These are phyloP conservation scores for Irpex sp. DNA, from an alignment of 1,284 basidiomycete species.

Conservation along the genomic window DNA sequence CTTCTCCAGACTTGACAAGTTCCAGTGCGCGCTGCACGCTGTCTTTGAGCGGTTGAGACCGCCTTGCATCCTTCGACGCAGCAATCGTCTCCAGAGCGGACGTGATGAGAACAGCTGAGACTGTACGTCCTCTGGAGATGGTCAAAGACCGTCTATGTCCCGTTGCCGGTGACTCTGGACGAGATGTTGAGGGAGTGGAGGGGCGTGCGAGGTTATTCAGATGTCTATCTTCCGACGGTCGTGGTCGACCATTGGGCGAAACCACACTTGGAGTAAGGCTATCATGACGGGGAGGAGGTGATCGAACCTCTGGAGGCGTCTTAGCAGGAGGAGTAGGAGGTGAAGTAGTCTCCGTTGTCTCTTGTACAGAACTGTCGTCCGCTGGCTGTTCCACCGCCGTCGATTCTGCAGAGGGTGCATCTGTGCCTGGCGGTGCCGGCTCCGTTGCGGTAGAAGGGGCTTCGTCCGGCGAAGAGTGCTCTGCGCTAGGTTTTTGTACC, in stretches of 20 bases:
- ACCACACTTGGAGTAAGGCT: slow-evolving; percentile 8
- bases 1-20: slow-evolving; percentile 69
- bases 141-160: slow-evolving; percentile 60
- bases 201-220: slow-evolving; percentile 16
- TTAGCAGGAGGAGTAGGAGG: slow-evolving; percentile 26
- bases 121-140: slow-evolving; percentile 62
- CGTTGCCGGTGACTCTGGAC: slow-evolving; percentile 18
- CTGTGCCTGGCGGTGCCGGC: slow-evolving; percentile 2
- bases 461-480: background rate
- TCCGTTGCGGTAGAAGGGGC: background rate
- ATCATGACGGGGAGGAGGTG: slow-evolving; percentile 19
- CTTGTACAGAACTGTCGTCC: background rate
- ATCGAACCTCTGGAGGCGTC: slow-evolving; percentile 14
- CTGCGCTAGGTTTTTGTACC: background rate
- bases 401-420: background rate
- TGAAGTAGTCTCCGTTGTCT: background rate
- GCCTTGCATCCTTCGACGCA: slow-evolving; percentile 85
- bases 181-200: slow-evolving; percentile 11
- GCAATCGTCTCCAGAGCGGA: slow-evolving; percentile 86
- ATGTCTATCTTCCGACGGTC: slow-evolving; percentile 11
- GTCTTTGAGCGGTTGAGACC: slow-evolving; percentile 74
- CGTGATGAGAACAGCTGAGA: slow-evolving; percentile 76
- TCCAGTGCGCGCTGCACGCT: slow-evolving; percentile 81
- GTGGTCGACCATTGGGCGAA: slow-evolving; percentile 2
- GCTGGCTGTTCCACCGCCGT: background rate